Conservation (phyloP, 345 rosid species). For the Streptanthus diversifolius region DNA sequence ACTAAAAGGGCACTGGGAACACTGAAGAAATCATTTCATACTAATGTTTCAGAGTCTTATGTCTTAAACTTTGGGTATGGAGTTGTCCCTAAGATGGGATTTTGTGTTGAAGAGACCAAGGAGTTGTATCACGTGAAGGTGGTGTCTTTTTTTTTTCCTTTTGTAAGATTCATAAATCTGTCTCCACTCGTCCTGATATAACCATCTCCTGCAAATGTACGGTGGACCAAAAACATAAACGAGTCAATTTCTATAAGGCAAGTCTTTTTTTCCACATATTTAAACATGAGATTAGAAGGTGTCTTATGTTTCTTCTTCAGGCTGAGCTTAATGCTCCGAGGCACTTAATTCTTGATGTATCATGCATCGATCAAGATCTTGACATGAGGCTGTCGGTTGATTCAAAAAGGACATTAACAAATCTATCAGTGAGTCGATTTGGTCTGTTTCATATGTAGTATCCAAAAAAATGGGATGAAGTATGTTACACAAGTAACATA, state of each 20-base stretch:
- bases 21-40: conserved; percentile 34
- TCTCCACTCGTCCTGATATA: conserved; percentile 27
- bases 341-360: conserved; percentile 48
- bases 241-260: conserved; percentile 50
- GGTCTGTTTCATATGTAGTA: neutral
- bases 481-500: neutral
- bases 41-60: conserved; percentile 44
- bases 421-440: conserved; percentile 42
- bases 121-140: conserved; percentile 60
- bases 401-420: conserved; percentile 44
- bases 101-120: conserved; percentile 38
- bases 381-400: conserved; percentile 60
- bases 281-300: neutral
- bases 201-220: conserved; percentile 60
- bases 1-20: conserved; percentile 33
- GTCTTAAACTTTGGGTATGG: conserved; percentile 32
- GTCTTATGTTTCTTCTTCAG: conserved; percentile 3
- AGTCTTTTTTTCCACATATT: conserved; percentile 1
- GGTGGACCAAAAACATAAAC: conserved; percentile 34
- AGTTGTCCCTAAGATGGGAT: conserved; percentile 44
- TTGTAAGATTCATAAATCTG: neutral
- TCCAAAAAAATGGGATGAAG: neutral
- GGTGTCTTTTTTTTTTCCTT: neutral
- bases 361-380: conserved; percentile 55
- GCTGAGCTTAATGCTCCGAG: conserved; percentile 48